Evolutionary conservation across 2,329 filamentous ascomycete genomes (phyloP), one percentile per base, ranked within the genome.

Genomic region (Fusarium bulbicola): DNA sequence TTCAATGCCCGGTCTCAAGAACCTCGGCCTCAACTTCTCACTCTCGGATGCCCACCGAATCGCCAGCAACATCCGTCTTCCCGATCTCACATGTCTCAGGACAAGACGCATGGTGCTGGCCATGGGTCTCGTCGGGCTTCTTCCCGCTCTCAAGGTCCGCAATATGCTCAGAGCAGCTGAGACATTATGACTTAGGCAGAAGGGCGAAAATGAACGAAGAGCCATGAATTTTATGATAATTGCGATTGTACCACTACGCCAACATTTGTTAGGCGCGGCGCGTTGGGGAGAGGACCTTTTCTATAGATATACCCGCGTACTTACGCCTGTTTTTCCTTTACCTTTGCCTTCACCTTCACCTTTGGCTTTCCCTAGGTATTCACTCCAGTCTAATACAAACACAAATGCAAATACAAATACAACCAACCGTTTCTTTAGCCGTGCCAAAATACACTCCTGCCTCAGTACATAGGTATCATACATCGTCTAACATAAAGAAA

Each of bases 111-210:
- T 81, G 62, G 61, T 79, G 42, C 62, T 81, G 46, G 77, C 76
- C 15, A 72, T 82, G 53, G 81, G 79, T 8, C 70, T 82, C 3
- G 74, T 81, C 57, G 78, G 77, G 20, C 70, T 80, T 36, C 39
- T 78, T 21, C 74, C 78, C 4, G 66, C 68, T n/a, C 64, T 75
- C 57, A 66, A 69, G 39, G 76, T 77, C 59, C 74, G 73, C 24
- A 68, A 68, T 12, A 68, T 75, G 62, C 49, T 75, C 24, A 59
- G 46, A 40, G 63, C 73, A 36, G 61, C 68, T n/a, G 66, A 67
- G 59, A 61, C 68, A n/a, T 75, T 78, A 75, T 77, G 76, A 77
- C 76, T 74, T 70, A 36, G 13, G 61, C 24, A 16, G 32, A 20
- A 30, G 21, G n/a, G 36, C 42, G 21, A 32, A 7, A 18, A 61